Base-by-base conservation (phyloP, 2,329 filamentous ascomycete species). In the Hymenoscyphus albidus region DNA sequence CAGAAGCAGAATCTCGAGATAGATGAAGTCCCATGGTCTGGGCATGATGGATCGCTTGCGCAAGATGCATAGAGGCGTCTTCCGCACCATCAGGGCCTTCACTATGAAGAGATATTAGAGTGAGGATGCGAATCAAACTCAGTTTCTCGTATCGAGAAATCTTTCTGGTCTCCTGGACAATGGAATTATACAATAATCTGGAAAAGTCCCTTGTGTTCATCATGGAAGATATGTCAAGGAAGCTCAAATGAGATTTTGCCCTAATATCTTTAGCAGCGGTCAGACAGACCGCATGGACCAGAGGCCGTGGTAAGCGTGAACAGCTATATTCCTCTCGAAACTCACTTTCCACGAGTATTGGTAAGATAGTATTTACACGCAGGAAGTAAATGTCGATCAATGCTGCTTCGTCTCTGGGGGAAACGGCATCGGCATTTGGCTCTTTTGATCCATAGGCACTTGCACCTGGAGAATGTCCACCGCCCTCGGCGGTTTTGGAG, bases 21-120 rank as follows among this genome's bases (percentile, higher is more conserved):
- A 62, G 22, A 16, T 62, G 60, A 35, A 62, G 54, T 22, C 60
- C 60, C n/a, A 62, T 62, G 22, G 60, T 62, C 12, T 62, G 60
- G 10, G 60, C 51, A 22, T 62, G 51, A 38, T 62, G 60, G 27
- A 62, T 62, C 31, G 60, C 60, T 62, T 62, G 51, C 12, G 60
- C n/a, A 12, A 62, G 60, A 57, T 62, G 60, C 48, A 62, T 42
- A 7, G 60, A 62, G 14, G 60, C 32, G 7, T 62, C 54, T 9
- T 62, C 60, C 5, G 60, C 60, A 12, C 60, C 60, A 32, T 62
- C 60, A 27, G 60, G 54, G 14, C 60, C 60, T 16, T 56, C 60
- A 38, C 48, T 62, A 44, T 62, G 60, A n/a, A 62, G 40, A n/a
- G 60, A 62, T 55, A 62, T 56, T 18, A 62, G 14, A 5, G 60